Conservation (phyloP, 257 asterid genomes). For the Leonotis leonurus region DNA sequence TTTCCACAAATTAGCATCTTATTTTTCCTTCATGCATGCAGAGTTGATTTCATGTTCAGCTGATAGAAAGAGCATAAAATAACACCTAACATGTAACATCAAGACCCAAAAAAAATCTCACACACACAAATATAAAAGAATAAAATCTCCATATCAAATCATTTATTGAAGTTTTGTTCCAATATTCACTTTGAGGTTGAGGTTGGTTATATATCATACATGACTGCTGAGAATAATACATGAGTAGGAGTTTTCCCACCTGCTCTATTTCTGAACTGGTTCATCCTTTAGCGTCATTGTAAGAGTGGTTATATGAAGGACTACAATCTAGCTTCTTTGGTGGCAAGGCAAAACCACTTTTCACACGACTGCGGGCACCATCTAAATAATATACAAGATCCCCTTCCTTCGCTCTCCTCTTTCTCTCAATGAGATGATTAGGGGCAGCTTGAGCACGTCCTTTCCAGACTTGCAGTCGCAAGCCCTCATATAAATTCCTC, state of each 20-base stretch:
- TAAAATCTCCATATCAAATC: too few relatives aligned
- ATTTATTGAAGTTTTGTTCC: neutral
- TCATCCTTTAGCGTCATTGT: conserved; percentile 17
- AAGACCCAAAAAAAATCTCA: too few relatives aligned
- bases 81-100: too few relatives aligned
- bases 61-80: too few relatives aligned
- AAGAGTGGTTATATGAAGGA: conserved; percentile 19
- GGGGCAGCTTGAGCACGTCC: conserved; percentile 93
- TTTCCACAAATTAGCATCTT: neutral
- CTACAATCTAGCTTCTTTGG: conserved; percentile 41
- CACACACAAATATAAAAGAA: too few relatives aligned
- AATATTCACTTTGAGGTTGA: neutral
- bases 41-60: too few relatives aligned
- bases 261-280: conserved; percentile 20
- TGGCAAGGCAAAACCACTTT: conserved; percentile 76
- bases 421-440: conserved; percentile 57
- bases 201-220: too few relatives aligned
- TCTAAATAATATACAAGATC: conserved; percentile 83
- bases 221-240: conserved; percentile 24
- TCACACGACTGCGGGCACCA: conserved; percentile 99
- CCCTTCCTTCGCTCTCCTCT: conserved; percentile 51
- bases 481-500: conserved; percentile 82
- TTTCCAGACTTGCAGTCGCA: conserved; percentile 63
- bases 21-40: neutral
- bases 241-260: conserved; percentile 35